A percentile compares a stretch with the other conserved stretches of the same genome.
phyloP scores from a whole-genome alignment of 352 stramenopile genomes.

The Globisporangium spinosum region DNA sequence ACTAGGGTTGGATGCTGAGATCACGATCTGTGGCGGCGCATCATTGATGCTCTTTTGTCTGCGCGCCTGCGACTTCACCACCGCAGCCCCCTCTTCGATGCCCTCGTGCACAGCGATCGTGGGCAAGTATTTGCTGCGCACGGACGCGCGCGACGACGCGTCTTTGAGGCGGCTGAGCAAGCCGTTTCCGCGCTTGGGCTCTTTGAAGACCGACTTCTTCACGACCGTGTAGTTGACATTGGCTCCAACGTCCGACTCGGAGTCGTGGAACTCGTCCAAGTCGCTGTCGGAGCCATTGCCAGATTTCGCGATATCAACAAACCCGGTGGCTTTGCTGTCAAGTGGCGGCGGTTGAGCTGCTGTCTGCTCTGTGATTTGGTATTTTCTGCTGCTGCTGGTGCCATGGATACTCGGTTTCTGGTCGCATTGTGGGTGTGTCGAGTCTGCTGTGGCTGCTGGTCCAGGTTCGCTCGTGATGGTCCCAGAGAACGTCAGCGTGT shows the following conservation, averaged over 20 bases:
- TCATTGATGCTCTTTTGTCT: slow-evolving; percentile 1
- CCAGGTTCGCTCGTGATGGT: not conserved
- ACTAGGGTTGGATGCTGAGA: not conserved
- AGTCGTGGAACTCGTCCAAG: slow-evolving; percentile 24
- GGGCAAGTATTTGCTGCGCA: slow-evolving; percentile 27
- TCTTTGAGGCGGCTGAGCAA: slow-evolving; percentile 34
- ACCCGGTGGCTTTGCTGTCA: not conserved
- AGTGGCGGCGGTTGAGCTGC: not conserved
- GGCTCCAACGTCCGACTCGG: slow-evolving; percentile 12
- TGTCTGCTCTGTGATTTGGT: not conserved
- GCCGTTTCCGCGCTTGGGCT: slow-evolving; percentile 19
- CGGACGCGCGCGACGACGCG: slow-evolving; percentile 18
- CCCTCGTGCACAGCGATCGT: not conserved
- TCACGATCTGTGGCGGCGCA: slow-evolving; percentile 13
- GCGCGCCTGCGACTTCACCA: not conserved
- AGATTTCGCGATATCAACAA: not conserved
- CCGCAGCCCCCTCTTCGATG: not conserved
- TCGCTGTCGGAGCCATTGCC: slow-evolving; percentile 7
- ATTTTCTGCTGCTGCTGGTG: slow-evolving; percentile 4
- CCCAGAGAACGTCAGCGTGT: slow-evolving; percentile 1
- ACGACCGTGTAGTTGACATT: slow-evolving; percentile 38
- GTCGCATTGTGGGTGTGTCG: not conserved
- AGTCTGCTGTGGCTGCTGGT: not conserved
- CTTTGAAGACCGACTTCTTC: slow-evolving; percentile 70
- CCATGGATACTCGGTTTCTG: not conserved